phyloP scores from a whole-genome alignment of 1,284 basidiomycete genomes.

The Ganoderma resinaceum region DNA sequence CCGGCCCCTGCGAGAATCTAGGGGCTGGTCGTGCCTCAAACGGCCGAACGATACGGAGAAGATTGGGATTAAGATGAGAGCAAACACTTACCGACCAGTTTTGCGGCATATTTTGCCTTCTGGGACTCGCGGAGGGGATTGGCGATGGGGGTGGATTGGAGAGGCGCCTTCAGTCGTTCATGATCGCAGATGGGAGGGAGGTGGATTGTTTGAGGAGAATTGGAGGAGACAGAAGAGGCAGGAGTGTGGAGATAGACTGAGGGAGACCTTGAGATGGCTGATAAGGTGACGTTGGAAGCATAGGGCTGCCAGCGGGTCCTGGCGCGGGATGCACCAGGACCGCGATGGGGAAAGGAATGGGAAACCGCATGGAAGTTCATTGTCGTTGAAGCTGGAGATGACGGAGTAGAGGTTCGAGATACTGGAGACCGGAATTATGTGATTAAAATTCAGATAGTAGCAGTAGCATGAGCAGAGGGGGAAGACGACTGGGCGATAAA shows the following conservation, averaged over 20 bases:
- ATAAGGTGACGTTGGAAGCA: slow-evolving; percentile 43
- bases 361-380: slow-evolving; percentile 60
- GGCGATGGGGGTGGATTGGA: slow-evolving; percentile 42
- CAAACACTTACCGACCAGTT: slow-evolving; percentile 67
- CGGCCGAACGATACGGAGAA: slow-evolving; percentile 17
- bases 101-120: slow-evolving; percentile 69
- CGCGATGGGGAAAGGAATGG: slow-evolving; percentile 71
- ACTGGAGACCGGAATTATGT: slow-evolving; percentile 20
- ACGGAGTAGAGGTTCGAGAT: slow-evolving; percentile 35
- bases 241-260: slow-evolving; percentile 66
- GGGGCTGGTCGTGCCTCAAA: slow-evolving; percentile 5
- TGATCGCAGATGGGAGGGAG: slow-evolving; percentile 45
- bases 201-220: slow-evolving; percentile 46
- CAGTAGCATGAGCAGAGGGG: slow-evolving; percentile 36
- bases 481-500: slow-evolving; percentile 34
- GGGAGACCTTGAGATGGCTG: slow-evolving; percentile 44
- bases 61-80: slow-evolving; percentile 14
- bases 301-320: slow-evolving; percentile 82
- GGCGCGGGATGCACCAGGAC: slow-evolving; percentile 67
- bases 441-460: slow-evolving; percentile 36
- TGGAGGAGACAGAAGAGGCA: slow-evolving; percentile 58
- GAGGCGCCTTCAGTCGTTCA: slow-evolving; percentile 44
- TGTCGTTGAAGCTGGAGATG: slow-evolving; percentile 25
- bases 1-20: slow-evolving; percentile 14
- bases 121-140: slow-evolving; percentile 50